Evolutionary conservation across 768 basidiomycete genomes (phyloP).

Genomic region (Coprinopsis sp.): DNA sequence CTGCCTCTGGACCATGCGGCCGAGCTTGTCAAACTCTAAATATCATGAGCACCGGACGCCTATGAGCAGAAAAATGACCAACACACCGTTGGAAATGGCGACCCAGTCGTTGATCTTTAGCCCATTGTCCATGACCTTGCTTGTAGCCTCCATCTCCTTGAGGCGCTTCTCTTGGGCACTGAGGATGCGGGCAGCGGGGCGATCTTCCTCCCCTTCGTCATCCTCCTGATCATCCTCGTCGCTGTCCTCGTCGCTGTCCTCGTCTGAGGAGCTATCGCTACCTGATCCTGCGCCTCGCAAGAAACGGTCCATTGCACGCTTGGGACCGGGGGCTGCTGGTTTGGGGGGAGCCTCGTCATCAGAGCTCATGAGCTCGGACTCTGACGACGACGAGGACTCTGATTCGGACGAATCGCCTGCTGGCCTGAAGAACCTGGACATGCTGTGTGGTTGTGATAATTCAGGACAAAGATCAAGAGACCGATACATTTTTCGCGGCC

Average conservation of each 20-base stretch:
- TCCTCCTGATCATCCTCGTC: conserved; percentile 35
- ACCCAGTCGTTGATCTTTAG: conserved; percentile 97
- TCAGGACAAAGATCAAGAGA: conserved; percentile 3
- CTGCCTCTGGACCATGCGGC: conserved; percentile 84
- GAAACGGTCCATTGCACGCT: conserved; percentile 73
- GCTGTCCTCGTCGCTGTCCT: conserved; percentile 49
- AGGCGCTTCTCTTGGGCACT: conserved; percentile 90
- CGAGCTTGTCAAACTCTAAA: conserved; percentile 92
- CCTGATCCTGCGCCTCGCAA: conserved; percentile 60
- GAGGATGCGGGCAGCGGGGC: conserved; percentile 67
- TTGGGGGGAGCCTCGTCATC: conserved; percentile 58
- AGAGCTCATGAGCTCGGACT: conserved; percentile 76
- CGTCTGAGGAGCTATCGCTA: conserved; percentile 54
- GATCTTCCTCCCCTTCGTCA: conserved; percentile 65
- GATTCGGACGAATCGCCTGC: conserved; percentile 75
- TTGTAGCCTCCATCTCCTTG: conserved; percentile 92
- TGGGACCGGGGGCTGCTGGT: conserved; percentile 42
- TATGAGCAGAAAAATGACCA: conserved; percentile 2
- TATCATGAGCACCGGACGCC: conserved; percentile 6
- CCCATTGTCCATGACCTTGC: conserved; percentile 90
- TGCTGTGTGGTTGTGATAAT: conserved; percentile 26
- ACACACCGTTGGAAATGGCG: conserved; percentile 78
- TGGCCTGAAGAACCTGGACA: conserved; percentile 90
- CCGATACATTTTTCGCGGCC: conserved; percentile 4
- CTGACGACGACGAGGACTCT: conserved; percentile 46